These are phyloP conservation scores for Closterium sp. DNA, from an alignment of 139 green algal genomes.

Conservation along the genomic window DNA sequence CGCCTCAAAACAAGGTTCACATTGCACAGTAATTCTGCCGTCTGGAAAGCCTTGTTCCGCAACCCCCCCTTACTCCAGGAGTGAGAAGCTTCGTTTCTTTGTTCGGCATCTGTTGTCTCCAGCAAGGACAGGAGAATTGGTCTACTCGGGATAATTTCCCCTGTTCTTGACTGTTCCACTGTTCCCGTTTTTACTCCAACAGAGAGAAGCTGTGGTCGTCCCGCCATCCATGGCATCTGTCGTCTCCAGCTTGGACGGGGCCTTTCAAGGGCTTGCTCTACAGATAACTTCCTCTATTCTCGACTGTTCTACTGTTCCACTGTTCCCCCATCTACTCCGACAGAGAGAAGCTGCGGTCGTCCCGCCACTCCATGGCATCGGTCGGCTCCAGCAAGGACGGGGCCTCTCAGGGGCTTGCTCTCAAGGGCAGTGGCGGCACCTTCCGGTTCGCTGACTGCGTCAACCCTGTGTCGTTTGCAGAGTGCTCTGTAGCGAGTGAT, in stretches of 20 bases:
- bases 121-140: no score
- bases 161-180: no score
- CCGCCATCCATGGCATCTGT: constrained; percentile 27
- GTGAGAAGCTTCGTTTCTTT: no score
- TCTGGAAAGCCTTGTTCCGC: no score
- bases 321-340: background rate
- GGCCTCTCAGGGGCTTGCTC: constrained; percentile 8
- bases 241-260: constrained; percentile 2
- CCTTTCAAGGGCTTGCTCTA: constrained; percentile 13
- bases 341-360: constrained; percentile 40
- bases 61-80: no score
- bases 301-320: no score
- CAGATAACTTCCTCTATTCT: no score
- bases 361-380: constrained; percentile 23
- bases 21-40: no score
- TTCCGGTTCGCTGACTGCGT: constrained; percentile 49
- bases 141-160: no score
- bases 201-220: constrained; percentile 40
- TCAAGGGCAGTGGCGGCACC: constrained; percentile 17
- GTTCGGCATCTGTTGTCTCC: no score
- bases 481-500: constrained; percentile 23
- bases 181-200: background rate
- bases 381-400: constrained; percentile 15
- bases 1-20: no score
- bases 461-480: constrained; percentile 31